phyloP scores from a whole-genome alignment of 2,329 filamentous ascomycete genomes.

The Paecilomyces niveus region DNA sequence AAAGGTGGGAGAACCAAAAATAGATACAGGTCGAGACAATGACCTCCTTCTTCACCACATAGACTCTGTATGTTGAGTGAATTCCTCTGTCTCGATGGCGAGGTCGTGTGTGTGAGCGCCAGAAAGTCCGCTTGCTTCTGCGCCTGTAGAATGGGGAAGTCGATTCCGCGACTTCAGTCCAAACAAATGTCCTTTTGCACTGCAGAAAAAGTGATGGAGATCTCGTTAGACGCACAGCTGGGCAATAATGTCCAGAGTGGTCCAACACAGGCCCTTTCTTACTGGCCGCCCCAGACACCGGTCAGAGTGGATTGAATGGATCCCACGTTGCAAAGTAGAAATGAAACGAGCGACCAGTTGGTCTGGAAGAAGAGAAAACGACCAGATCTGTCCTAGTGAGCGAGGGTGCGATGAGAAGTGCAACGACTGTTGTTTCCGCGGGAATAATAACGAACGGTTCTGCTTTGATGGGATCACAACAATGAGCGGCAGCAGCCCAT shows the following conservation, averaged over 20 bases:
- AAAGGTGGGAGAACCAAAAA: neutral
- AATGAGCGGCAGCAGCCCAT: neutral
- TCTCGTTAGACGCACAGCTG: neutral
- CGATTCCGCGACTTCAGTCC: neutral
- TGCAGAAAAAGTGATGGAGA: neutral
- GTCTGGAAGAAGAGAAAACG: neutral
- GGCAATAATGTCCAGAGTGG: neutral
- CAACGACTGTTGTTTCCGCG: neutral
- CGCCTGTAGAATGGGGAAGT: neutral
- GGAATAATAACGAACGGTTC: neutral
- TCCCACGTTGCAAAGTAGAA: neutral
- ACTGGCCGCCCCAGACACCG: neutral
- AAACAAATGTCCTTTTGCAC: neutral
- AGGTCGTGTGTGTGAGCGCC: neutral
- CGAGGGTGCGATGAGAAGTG: neutral
- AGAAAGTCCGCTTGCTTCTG: neutral
- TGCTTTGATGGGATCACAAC: neutral
- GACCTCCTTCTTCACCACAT: neutral
- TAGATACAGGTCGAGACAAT: neutral
- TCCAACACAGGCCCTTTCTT: neutral
- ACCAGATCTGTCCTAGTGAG: neutral
- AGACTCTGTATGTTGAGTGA: neutral
- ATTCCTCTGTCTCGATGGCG: neutral
- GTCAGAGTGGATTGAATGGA: neutral
- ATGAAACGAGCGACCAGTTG: neutral